phyloP scores from a whole-genome alignment of 192 early-diverging fungal species.

The Mortierella antarctica region DNA sequence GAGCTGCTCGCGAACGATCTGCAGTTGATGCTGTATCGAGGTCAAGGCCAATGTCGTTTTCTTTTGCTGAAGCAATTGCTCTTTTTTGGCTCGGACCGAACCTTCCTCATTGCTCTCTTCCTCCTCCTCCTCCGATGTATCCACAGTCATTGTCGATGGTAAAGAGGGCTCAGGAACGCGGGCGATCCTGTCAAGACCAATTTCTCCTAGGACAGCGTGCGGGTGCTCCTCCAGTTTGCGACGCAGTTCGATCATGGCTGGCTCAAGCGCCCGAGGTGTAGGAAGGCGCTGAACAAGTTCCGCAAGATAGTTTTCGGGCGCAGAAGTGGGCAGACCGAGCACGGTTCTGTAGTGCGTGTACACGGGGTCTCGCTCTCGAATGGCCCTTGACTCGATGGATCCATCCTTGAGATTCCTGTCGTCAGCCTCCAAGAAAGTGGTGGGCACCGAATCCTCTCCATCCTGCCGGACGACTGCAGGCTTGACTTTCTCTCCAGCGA shows the following conservation, averaged over 20 bases:
- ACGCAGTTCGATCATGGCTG: slow-evolving; percentile 46
- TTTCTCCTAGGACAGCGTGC: slow-evolving; percentile 67
- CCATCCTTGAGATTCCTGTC: not conserved
- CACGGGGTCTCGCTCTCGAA: not conserved
- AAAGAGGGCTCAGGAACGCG: slow-evolving; percentile 33
- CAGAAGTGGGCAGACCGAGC: slow-evolving; percentile 28
- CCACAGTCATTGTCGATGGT: not conserved
- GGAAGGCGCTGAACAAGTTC: slow-evolving; percentile 29
- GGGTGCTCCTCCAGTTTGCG: slow-evolving; percentile 51
- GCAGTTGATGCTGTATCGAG: slow-evolving; percentile 59
- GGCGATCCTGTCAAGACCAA: slow-evolving; percentile 72
- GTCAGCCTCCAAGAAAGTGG: not conserved
- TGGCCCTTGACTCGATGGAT: not conserved
- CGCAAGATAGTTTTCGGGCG: slow-evolving; percentile 19
- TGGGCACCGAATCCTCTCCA: not conserved
- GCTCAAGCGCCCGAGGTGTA: slow-evolving; percentile 34
- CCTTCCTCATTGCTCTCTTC: not conserved
- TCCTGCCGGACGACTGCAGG: too few relatives aligned
- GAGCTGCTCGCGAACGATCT: slow-evolving; percentile 73
- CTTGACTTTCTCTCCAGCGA: not conserved
- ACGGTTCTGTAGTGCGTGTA: slow-evolving; percentile 33
- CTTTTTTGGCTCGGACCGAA: not conserved
- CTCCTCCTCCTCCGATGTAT: not conserved
- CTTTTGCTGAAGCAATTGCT: slow-evolving; percentile 9
- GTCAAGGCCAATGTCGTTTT: slow-evolving; percentile 57